Evolutionary conservation across 2,329 filamentous ascomycete species (phyloP), one percentile per base, ranked within the genome.

Genomic region (Diaporthe eres): DNA sequence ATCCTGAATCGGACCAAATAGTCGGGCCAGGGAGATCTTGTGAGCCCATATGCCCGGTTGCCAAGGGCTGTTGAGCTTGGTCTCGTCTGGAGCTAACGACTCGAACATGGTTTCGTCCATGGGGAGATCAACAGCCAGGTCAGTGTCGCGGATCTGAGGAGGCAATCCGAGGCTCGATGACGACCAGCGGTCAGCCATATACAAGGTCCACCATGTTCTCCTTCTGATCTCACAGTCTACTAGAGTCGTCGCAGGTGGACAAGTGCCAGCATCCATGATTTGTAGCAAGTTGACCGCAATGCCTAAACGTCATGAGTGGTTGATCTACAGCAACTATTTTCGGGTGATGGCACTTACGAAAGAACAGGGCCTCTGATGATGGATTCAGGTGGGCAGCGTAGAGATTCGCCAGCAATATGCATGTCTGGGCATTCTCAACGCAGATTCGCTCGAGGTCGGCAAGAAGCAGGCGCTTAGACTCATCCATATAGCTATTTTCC

Each of bases 31-130:
- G 28, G 42, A 65, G 61, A 65, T 65, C 17, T 65, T 65, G 25
- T 65, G 61, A 6, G 61, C 61, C 61, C 61, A 65, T 22, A 65
- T 19, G 3, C 42, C 61, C 25, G 61, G 61, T 65, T 65, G 25
- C 61, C 61, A 65, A 3, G 61, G 25, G 6, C 42, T 31, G 17
- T 49, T 65, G 25, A 65, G 42, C 25, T 47, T 34, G 2, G 42
- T 65, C 3, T 65, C 25, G 15, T 47, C 42, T 47, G 42, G 15
- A 25, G 25, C n/a, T 1, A 65, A 25, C 4, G 61, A 49, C 42
- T 65, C 61, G 17, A 65, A 65, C 19, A 65, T 34, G 28, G 8
- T 65, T n/a, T 65, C 61, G 25, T 65, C 61, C 61, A 65, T 65
- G 25, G 61, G 61, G 19, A 65, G 61, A 34, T 65, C 61, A 6